Conservation (phyloP, 2,329 filamentous ascomycete species). For the Fusarium pininemorale region DNA sequence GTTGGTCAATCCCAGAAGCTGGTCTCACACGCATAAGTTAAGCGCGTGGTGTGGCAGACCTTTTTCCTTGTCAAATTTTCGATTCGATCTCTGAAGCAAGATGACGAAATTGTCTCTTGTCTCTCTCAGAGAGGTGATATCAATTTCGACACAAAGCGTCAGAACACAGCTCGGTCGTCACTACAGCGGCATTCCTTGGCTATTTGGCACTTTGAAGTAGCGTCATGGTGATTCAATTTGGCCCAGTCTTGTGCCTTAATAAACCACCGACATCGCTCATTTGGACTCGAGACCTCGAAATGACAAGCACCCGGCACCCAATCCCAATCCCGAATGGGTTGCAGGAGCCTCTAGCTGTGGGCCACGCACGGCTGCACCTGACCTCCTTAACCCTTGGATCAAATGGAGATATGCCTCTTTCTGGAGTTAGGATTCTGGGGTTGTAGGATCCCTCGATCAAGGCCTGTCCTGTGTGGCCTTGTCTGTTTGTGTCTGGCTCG, state of each 20-base stretch:
- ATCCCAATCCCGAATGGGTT: slow-evolving; percentile 32
- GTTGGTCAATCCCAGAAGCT: slow-evolving; percentile 25
- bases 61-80: slow-evolving; percentile 10
- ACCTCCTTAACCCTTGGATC: slow-evolving; percentile 35
- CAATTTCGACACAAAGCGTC: slow-evolving; percentile 15
- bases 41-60: slow-evolving; percentile 26
- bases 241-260: background rate
- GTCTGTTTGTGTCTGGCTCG: background rate
- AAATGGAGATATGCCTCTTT: slow-evolving; percentile 39
- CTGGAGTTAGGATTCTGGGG: slow-evolving; percentile 27
- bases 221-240: slow-evolving; percentile 40
- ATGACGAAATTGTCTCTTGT: background rate
- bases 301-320: slow-evolving; percentile 33
- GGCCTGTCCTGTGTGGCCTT: slow-evolving; percentile 8
- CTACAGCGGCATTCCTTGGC: background rate
- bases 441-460: slow-evolving; percentile 23
- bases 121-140: background rate
- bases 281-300: slow-evolving; percentile 16
- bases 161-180: background rate
- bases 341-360: slow-evolving; percentile 39
- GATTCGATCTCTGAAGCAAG: slow-evolving; percentile 16
- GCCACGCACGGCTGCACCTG: slow-evolving; percentile 38
- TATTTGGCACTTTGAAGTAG: background rate
- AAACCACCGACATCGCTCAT: slow-evolving; percentile 31
- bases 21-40: slow-evolving; percentile 36